Base-by-base conservation (phyloP, 139 green algal genomes). In the Chlorella vulgaris region DNA sequence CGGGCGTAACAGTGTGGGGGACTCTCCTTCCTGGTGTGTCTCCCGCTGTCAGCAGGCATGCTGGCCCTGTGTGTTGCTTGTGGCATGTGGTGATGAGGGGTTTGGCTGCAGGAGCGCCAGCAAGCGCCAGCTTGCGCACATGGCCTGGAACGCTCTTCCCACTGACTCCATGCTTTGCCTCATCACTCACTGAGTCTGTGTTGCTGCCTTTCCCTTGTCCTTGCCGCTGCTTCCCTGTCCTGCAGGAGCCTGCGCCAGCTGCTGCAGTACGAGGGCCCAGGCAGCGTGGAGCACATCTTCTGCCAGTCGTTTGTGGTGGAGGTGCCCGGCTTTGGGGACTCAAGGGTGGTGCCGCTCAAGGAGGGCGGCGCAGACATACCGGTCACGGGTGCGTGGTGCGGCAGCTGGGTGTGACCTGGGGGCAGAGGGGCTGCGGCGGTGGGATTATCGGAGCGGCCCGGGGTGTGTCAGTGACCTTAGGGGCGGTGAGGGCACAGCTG, bases 231-330 rank as follows among this genome's bases (percentile, higher is more conserved):
- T 15, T 51, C 7, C 4, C 39, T 2, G 29, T 10, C 65, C 22
- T 47, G 47, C 42, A 79, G 86, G 62, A 92, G 81, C n/a, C 82
- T 96, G 78, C 69, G 86, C 26, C 79, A 90, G 83, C 88, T 97
- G 79, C 88, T 97, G 84, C 78, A 93, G 74, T 93, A 89, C 50
- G 84, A 92, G 43, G 88, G 89, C 61, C 26, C 63, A 82, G 89
- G 85, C 62, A 87, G 36, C 18, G 78, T 98, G 65, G 88, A 95
- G 75, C 92, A 97, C 40, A 83, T 90, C 0, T 98, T 98, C 85
- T 96, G 92, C 81, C 90, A 96, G 60, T 93, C 83, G 24, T 97
- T 98, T 82, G 85, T 80, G 0, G 90, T 95, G 42, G 91, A 94
- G 62, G 84, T 94, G 87, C 86, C 92, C 24, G 79, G 81, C 55